Evolutionary conservation across 768 basidiomycete species (phyloP).

Genomic region (Peribolospora kevripleyi): DNA sequence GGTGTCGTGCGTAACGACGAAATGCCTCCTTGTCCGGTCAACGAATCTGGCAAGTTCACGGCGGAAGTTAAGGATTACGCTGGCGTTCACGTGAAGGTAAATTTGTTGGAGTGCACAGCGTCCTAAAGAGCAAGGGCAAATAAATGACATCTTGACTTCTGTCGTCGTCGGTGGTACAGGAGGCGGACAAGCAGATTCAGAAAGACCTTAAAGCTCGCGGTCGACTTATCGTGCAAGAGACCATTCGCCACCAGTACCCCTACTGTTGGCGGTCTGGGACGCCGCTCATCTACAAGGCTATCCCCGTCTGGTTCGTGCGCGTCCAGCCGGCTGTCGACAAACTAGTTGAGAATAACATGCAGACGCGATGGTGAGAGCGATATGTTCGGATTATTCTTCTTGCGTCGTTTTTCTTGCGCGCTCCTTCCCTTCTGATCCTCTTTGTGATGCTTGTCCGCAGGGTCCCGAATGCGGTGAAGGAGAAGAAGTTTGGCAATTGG

Average conservation of each 20-base stretch:
- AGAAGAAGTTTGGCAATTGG: slow-evolving; percentile 90
- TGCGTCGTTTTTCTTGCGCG: not conserved
- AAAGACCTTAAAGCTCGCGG: slow-evolving; percentile 69
- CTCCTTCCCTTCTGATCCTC: slow-evolving; percentile 2
- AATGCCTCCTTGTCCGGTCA: slow-evolving; percentile 86
- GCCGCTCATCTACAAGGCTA: slow-evolving; percentile 81
- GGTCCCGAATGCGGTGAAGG: slow-evolving; percentile 79
- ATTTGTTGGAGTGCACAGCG: slow-evolving; percentile 5
- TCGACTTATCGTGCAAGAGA: slow-evolving; percentile 64
- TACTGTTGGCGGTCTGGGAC: slow-evolving; percentile 97
- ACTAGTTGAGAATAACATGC: slow-evolving; percentile 69
- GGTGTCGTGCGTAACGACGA: slow-evolving; percentile 65
- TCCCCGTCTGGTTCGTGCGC: slow-evolving; percentile 86
- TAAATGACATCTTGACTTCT: no score
- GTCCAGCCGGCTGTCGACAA: slow-evolving; percentile 65
- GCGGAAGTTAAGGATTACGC: slow-evolving; percentile 68
- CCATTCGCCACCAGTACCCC: slow-evolving; percentile 73
- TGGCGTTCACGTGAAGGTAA: slow-evolving; percentile 70
- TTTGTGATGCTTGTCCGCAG: slow-evolving; percentile 21
- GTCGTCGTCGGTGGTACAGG: slow-evolving; percentile 24
- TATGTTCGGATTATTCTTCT: not conserved
- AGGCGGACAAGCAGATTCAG: slow-evolving; percentile 82
- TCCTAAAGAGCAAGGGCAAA: not conserved
- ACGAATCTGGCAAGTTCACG: slow-evolving; percentile 71
- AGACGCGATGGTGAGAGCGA: slow-evolving; percentile 51